phyloP scores from a whole-genome alignment of 2,329 filamentous ascomycete species.

The Macrophomina tecta region DNA sequence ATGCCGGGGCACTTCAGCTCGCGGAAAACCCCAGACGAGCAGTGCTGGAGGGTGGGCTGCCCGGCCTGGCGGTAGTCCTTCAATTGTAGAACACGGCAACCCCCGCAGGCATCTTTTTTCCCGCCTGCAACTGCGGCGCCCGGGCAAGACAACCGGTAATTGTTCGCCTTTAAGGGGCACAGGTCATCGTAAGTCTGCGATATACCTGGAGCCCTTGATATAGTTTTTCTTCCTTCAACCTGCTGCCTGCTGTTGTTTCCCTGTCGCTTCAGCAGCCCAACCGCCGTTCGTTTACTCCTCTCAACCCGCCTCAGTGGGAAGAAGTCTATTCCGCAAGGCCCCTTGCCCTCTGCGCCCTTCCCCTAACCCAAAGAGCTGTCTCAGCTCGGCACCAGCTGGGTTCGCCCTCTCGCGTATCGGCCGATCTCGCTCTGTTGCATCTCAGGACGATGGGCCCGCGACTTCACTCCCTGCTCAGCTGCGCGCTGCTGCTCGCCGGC shows the following conservation, averaged over 20 bases:
- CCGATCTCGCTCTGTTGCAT: neutral
- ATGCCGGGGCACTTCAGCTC: neutral
- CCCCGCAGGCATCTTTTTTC: neutral
- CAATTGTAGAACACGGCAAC: neutral
- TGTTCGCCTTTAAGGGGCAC: neutral
- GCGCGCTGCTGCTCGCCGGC: slow-evolving; percentile 18
- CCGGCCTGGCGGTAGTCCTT: slow-evolving; percentile 11
- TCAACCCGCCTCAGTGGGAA: neutral
- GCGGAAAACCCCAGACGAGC: slow-evolving; percentile 1
- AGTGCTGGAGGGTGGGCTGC: neutral
- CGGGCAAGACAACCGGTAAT: neutral
- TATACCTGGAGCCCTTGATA: neutral
- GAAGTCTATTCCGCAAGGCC: neutral
- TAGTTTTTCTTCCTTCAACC: neutral
- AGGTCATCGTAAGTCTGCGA: slow-evolving; percentile 8
- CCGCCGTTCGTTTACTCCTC: slow-evolving; percentile 10
- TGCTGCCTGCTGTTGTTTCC: neutral
- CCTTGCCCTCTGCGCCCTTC: neutral
- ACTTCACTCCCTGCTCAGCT: slow-evolving; percentile 1
- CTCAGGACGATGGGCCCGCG: slow-evolving; percentile 10
- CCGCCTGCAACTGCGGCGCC: neutral
- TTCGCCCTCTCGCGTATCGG: slow-evolving; percentile 10
- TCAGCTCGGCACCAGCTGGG: neutral
- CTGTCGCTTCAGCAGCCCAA: neutral
- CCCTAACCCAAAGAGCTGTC: neutral